Conservation (phyloP, 148 eudicot species). For the Arctostaphylos glauca region DNA sequence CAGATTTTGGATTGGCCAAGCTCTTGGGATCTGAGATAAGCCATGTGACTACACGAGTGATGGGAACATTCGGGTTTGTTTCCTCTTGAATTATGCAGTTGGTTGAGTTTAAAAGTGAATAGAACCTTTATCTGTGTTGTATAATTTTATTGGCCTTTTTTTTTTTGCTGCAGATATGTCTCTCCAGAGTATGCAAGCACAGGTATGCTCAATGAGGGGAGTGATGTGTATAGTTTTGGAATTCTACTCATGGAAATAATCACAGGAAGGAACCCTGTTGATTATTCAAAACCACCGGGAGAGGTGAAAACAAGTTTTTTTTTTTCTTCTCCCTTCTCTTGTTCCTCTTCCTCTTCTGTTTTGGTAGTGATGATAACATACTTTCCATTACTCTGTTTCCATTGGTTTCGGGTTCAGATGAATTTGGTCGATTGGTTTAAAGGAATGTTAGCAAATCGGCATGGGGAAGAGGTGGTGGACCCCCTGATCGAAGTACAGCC, state of each 20-base stretch:
- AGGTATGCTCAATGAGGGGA: conserved; percentile 88
- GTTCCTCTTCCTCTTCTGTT: neutral
- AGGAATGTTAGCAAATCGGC: conserved; percentile 77
- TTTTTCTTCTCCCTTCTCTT: neutral
- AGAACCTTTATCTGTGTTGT: neutral
- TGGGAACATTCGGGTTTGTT: conserved; percentile 97
- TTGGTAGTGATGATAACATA: neutral
- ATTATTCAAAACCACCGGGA: conserved; percentile 88
- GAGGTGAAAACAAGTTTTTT: conserved; percentile 46
- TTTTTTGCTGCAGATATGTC: conserved; percentile 56
- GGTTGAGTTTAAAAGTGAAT: neutral
- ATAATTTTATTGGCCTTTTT: neutral
- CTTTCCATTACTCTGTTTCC: neutral
- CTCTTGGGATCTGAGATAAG: conserved; percentile 86
- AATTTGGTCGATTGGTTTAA: conserved; percentile 98
- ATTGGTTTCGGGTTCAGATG: conserved; percentile 51
- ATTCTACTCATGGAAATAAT: conserved; percentile 91
- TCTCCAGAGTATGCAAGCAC: conserved; percentile 99
- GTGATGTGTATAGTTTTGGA: conserved; percentile 92
- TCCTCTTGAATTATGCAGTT: conserved; percentile 6
- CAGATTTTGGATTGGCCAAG: conserved; percentile 96
- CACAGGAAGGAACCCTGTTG: conserved; percentile 85
- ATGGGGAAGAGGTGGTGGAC: conserved; percentile 79
- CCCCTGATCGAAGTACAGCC: conserved; percentile 60
- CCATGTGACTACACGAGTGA: conserved; percentile 90